Evolutionary conservation across 768 basidiomycete species (phyloP), one percentile per base, ranked within the genome.

Genomic region (Phylloporus sp.): DNA sequence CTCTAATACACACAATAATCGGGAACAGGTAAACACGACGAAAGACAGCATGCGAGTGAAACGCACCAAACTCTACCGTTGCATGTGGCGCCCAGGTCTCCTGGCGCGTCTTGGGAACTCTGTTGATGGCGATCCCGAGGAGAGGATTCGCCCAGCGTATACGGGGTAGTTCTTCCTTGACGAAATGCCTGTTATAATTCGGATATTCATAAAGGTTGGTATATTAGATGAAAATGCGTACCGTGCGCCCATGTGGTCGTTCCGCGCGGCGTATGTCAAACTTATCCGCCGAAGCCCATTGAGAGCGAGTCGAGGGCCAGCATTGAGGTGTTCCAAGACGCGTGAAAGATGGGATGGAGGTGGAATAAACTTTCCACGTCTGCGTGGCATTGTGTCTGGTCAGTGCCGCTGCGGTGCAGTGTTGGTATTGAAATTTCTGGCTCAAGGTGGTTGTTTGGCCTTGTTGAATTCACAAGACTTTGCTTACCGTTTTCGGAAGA

Each of bases 171-270:
- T 87, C 77, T 35, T 91, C 82, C 62, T 86, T 88, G 34, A 86
- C 76, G 56, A 92, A 91, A 72, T 89, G 83, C 40, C 90, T 47
- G 13, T 15, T 18, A 20, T 11, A 18, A 5, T 12, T 5, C 12
- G 40, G 23, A 4, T 13, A 7, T 12, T 41, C 23, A 41, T 22
- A 13, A 49, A 4, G 18, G 4, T 12, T 24, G n/a, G 28, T 12
- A 16, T 16, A 28, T n/a, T 20, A 15, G 18, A 23, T 8, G 54
- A 10, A 28, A 22, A 12, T n/a, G 11, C 35, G 24, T 28, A 88
- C 88, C 85, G 76, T 24, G 86, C 85, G 56, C 86, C 86, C 63
- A 83, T 86, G 64, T 89, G 85, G 66, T 86, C 84, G 61, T 88
- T 86, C 59, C 73, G 73, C 28, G 72, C 71, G 2, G 85, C 85